Base-by-base conservation (phyloP, 768 basidiomycete species). In the Trametes cubensis region DNA sequence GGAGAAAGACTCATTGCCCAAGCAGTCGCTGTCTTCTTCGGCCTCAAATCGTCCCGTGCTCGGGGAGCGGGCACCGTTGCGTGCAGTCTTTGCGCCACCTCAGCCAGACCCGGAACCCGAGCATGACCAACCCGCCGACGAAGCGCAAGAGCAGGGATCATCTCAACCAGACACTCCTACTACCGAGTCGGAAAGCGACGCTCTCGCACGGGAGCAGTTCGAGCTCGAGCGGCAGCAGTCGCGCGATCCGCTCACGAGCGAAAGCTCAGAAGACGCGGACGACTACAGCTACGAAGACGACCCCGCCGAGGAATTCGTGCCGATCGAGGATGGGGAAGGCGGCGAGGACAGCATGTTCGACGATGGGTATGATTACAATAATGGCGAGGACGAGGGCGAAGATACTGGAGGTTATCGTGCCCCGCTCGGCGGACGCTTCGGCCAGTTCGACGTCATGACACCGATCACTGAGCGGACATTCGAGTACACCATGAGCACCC, bases 391-490 rank as follows among this genome's bases (percentile, higher is more conserved):
- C 51, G 61, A 70, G 21, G 70, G 72, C 0, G 72, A 72, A 20
- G 62, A 70, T 23, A 59, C 70, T 17, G 67, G 69, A 3, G 63
- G 67, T 11, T 67, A 72, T 28, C 62, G 62, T 2, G 75, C 80
- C 20, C 88, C 89, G 28, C 78, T 88, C 53, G 89, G 88, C 17
- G 87, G 90, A 18, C 84, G 91, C 26, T 90, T 92, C 70, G 90
- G 89, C 39, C 80, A 83, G 60, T 91, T 98, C 76, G 87, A 90
- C 70, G 88, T 95, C 58, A 95, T 99, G 94, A 98, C 96, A 10
- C 96, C 97, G 3, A 98, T 98, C 74, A 93, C 93, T 14, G 97
- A 99, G 74, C 82, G 95, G 44, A 98, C 97, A 11, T 84, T 85
- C 69, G 97, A 98, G 74, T 95, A 80, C 71, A 84, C 90, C 3